These are phyloP conservation scores for Ophiostoma novo-ulmi DNA, from an alignment of 2,329 filamentous ascomycete species.

Conservation along the genomic window DNA sequence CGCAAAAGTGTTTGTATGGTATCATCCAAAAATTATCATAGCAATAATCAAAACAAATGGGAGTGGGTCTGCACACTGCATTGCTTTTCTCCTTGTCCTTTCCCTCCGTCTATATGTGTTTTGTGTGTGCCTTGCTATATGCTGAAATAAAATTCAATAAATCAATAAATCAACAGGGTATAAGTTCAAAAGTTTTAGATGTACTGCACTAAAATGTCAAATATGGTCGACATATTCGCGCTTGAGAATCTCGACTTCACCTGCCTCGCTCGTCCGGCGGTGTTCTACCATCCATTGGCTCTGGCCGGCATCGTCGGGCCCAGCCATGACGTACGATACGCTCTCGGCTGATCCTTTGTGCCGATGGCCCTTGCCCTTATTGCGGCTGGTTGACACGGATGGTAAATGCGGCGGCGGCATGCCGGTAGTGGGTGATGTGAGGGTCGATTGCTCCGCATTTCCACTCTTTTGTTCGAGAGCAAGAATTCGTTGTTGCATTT, in stretches of 20 bases:
- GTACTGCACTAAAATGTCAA: conserved; percentile 26
- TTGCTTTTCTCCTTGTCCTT: background rate
- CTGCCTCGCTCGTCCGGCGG: conserved; percentile 59
- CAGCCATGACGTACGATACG: conserved; percentile 31
- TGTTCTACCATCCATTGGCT: conserved; percentile 66
- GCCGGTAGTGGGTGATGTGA: background rate
- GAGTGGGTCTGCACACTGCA: background rate
- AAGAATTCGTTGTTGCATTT: conserved; percentile 1
- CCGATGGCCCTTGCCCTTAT: conserved; percentile 41
- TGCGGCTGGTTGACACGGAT: conserved; percentile 29
- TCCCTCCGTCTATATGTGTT: background rate
- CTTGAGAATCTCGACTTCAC: conserved; percentile 60
- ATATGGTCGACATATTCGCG: conserved; percentile 58
- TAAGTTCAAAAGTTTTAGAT: background rate
- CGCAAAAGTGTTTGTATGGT: background rate
- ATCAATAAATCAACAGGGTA: conserved; percentile 2
- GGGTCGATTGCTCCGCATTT: background rate
- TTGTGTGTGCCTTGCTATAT: background rate
- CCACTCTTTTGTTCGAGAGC: conserved; percentile 16
- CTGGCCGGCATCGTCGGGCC: conserved; percentile 52
- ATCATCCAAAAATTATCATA: background rate
- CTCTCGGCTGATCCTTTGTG: background rate
- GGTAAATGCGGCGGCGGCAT: conserved; percentile 19
- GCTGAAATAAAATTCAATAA: background rate
- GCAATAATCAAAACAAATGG: background rate